These are phyloP conservation scores for Penicillium manginii DNA, from an alignment of 495 filamentous ascomycete species.

Conservation along the genomic window DNA sequence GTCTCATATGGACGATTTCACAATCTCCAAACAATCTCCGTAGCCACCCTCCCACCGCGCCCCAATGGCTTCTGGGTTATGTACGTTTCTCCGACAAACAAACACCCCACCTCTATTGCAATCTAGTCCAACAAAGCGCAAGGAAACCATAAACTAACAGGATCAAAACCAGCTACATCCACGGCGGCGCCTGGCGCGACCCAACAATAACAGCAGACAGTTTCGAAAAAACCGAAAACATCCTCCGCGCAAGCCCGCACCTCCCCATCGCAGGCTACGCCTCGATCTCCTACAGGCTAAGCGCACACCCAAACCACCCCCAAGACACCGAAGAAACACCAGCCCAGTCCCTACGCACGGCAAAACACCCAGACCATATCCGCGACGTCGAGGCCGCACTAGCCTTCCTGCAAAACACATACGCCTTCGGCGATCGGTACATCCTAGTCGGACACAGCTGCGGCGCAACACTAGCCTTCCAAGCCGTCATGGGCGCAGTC, in stretches of 20 bases:
- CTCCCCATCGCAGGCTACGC: conserved; percentile 63
- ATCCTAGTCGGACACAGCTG: conserved; percentile 77
- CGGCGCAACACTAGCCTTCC: conserved; percentile 74
- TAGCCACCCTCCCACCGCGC: conserved; percentile 27
- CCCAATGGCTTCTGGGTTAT: conserved; percentile 50
- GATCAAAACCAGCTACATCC: conserved; percentile 64
- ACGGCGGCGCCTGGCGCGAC: conserved; percentile 90
- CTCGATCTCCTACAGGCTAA: conserved; percentile 80
- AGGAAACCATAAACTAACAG: neutral
- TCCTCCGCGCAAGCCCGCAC: conserved; percentile 41
- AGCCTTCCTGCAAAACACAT: conserved; percentile 59
- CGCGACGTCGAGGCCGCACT: conserved; percentile 68
- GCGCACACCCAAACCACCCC: conserved; percentile 66
- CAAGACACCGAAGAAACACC: conserved; percentile 46
- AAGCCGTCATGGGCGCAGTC: conserved; percentile 58
- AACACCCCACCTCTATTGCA: neutral
- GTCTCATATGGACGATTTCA: conserved; percentile 36
- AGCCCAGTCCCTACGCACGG: conserved; percentile 45
- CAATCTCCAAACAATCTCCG: conserved; percentile 37
- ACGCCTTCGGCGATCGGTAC: conserved; percentile 54
- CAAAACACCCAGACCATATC: conserved; percentile 75
- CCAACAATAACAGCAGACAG: conserved; percentile 58
- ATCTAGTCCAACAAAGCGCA: conserved; percentile 1
- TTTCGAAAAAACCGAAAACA: conserved; percentile 51
- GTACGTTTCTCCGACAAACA: conserved; percentile 27